Evolutionary conservation across 2,329 filamentous ascomycete species (phyloP).

Genomic region (Aureobasidium sp.): DNA sequence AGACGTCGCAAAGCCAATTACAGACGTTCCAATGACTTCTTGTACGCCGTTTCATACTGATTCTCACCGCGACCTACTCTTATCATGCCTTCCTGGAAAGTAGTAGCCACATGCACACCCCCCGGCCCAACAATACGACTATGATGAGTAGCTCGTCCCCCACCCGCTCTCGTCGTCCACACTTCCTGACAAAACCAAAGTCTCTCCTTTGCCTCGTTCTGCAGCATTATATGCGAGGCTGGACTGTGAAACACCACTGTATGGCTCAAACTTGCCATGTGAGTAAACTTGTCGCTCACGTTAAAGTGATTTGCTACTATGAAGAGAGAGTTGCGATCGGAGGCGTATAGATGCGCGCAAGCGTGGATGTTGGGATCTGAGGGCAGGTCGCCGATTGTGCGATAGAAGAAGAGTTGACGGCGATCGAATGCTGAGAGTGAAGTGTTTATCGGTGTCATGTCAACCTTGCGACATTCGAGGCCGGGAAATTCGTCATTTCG

Average conservation of each 20-base stretch:
- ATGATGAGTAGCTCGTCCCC: slow-evolving; percentile 39
- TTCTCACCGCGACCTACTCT: slow-evolving; percentile 17
- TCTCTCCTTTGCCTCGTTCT: slow-evolving; percentile 21
- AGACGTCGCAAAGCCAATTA: not conserved
- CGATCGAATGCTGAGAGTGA: slow-evolving; percentile 27
- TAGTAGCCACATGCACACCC: slow-evolving; percentile 38
- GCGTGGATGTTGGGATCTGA: slow-evolving; percentile 45
- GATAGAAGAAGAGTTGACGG: slow-evolving; percentile 38
- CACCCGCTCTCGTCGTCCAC: slow-evolving; percentile 35
- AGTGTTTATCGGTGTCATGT: slow-evolving; percentile 43
- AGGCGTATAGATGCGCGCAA: slow-evolving; percentile 49
- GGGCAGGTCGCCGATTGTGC: slow-evolving; percentile 31
- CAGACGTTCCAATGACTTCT: not conserved
- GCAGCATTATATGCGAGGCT: slow-evolving; percentile 33
- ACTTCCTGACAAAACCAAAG: slow-evolving; percentile 44
- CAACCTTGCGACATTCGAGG: slow-evolving; percentile 42
- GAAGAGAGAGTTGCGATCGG: slow-evolving; percentile 48
- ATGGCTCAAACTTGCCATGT: slow-evolving; percentile 41
- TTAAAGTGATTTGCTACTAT: slow-evolving; percentile 43
- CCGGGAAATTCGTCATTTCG: slow-evolving; percentile 34
- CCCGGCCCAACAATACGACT: slow-evolving; percentile 36
- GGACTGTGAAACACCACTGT: slow-evolving; percentile 41
- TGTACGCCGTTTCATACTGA: not conserved
- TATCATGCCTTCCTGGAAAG: slow-evolving; percentile 43
- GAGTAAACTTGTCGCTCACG: slow-evolving; percentile 29